These are phyloP conservation scores for Moelleriella libera DNA, from an alignment of 2,329 filamentous ascomycete genomes.

Conservation along the genomic window DNA sequence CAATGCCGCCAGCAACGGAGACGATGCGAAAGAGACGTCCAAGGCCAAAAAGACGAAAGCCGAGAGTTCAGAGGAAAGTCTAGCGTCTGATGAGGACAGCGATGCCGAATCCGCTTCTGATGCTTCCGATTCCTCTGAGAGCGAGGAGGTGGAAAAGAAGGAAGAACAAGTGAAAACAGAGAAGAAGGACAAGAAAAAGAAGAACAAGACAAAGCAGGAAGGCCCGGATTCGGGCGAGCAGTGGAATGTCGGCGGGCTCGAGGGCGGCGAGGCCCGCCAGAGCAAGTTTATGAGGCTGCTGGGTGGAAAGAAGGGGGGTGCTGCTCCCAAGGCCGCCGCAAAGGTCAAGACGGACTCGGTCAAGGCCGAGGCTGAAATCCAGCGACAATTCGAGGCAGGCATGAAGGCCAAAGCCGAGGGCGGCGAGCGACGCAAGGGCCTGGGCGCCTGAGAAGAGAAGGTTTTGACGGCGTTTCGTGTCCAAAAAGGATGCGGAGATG, in stretches of 20 bases:
- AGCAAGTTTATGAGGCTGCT: slow-evolving; percentile 43
- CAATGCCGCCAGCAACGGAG: slow-evolving; percentile 13
- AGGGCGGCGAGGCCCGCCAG: slow-evolving; percentile 35
- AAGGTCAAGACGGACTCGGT: slow-evolving; percentile 18
- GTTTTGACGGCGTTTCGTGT: too few relatives aligned
- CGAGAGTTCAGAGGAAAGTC: neutral
- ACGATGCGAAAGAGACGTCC: neutral
- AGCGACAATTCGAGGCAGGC: slow-evolving; percentile 41
- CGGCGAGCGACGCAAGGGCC: slow-evolving; percentile 32
- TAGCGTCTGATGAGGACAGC: neutral
- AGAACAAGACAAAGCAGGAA: slow-evolving; percentile 9
- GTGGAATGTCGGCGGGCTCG: slow-evolving; percentile 39
- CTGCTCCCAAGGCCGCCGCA: slow-evolving; percentile 7
- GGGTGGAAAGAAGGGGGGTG: slow-evolving; percentile 33
- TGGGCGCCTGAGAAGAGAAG: slow-evolving; percentile 28
- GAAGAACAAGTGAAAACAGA: slow-evolving; percentile 6
- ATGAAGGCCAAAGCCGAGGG: slow-evolving; percentile 41
- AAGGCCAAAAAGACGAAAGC: slow-evolving; percentile 1
- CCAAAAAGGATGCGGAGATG: too few relatives aligned
- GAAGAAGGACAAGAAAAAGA: slow-evolving; percentile 9
- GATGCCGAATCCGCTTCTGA: neutral
- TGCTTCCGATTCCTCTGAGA: neutral
- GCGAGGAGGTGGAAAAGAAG: slow-evolving; percentile 8
- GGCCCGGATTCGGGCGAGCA: slow-evolving; percentile 19
- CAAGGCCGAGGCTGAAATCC: slow-evolving; percentile 36